Evolutionary conservation across 176 grass and related monocot genomes (phyloP).

Genomic region (Oryza longistaminata): DNA sequence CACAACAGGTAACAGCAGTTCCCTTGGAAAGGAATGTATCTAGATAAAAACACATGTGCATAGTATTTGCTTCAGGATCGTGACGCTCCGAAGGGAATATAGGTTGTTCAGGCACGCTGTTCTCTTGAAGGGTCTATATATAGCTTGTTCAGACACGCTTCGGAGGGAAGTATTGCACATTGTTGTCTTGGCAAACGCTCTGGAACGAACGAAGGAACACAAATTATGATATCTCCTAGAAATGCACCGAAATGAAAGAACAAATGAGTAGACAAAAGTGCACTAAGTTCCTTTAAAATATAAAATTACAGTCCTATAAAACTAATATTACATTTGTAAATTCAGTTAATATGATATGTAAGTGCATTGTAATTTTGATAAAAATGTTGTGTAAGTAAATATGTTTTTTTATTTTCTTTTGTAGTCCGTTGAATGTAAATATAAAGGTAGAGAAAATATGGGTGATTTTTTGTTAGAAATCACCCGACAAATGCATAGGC

Average conservation of each 20-base stretch:
- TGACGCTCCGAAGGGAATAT: not conserved
- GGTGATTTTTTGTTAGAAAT: no score
- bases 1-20: not conserved
- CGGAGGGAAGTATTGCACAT: constrained; percentile 76
- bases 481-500: no score
- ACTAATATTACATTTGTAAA: no score
- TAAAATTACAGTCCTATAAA: no score
- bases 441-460: no score
- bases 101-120: constrained; percentile 52
- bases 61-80: not conserved
- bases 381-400: no score
- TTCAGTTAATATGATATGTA: no score
- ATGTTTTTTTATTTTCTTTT: no score
- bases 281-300: not conserved
- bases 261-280: not conserved
- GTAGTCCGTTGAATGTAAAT: no score
- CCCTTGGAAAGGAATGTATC: not conserved
- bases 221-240: not conserved
- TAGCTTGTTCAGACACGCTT: constrained; percentile 55
- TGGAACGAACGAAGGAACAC: constrained; percentile 28
- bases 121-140: constrained; percentile 24
- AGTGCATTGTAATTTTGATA: no score
- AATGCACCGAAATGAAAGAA: not conserved
- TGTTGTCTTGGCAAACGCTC: constrained; percentile 81
- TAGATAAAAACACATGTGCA: not conserved